phyloP scores from a whole-genome alignment of 148 eudicot genomes.

The Agrostemma githago region DNA sequence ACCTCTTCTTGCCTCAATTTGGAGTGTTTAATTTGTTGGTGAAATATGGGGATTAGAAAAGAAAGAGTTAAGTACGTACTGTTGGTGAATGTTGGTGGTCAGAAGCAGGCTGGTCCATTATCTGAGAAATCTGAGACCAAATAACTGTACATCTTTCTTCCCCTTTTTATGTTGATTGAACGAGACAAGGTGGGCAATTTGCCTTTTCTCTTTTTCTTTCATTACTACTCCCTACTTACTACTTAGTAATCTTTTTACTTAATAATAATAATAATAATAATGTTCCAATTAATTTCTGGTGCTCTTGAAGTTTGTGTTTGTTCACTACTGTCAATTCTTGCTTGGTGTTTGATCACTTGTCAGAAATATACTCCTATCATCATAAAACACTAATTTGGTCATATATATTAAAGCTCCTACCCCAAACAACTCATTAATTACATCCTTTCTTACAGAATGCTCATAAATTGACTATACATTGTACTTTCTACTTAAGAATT shows the following conservation, averaged over 20 bases:
- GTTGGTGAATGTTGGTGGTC: conserved; percentile 16
- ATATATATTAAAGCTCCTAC: not conserved
- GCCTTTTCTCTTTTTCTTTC: conserved; percentile 43
- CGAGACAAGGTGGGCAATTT: conserved; percentile 50
- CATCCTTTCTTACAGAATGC: not conserved
- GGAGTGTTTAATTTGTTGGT: not conserved
- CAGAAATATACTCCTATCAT: not conserved
- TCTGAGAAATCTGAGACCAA: too few species aligned
- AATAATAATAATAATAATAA: not conserved
- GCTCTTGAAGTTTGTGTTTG: conserved; percentile 62
- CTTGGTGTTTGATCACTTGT: not conserved
- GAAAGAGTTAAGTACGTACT: conserved; percentile 8
- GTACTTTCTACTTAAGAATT: not conserved
- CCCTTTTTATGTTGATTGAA: conserved; percentile 56
- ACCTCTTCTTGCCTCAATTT: too few species aligned
- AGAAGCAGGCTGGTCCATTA: conserved; percentile 28
- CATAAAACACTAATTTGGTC: not conserved
- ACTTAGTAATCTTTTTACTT: not conserved
- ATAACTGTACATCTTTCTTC: conserved; percentile 21
- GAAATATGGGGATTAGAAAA: conserved; percentile 44
- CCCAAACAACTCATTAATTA: conserved; percentile 7
- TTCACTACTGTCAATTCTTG: conserved; percentile 18
- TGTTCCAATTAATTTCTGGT: not conserved
- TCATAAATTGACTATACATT: conserved; percentile 4
- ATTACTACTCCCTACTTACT: not conserved